Evolutionary conservation across 2,329 filamentous ascomycete genomes (phyloP), one percentile per base, ranked within the genome.

Genomic region (Cryphonectria radicalis): DNA sequence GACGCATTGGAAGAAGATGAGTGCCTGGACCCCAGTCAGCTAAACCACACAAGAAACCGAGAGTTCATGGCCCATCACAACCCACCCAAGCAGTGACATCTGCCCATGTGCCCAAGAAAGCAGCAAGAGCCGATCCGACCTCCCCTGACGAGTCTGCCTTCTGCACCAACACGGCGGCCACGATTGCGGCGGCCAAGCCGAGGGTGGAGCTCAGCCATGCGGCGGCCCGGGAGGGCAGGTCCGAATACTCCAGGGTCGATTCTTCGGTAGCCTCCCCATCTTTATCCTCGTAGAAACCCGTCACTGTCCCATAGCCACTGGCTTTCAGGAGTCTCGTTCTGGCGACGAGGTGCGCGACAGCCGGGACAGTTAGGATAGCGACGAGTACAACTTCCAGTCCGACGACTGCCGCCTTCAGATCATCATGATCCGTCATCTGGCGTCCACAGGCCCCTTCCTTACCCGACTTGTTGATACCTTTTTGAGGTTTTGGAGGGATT

Each of bases 261-360:
- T 78, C 75, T 63, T 78, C 76, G 19, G 79, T 81, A 25, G 79
- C 78, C 65, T 76, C 73, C 25, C 80, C 79, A 67, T 81, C 79
- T 10, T 63, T 32, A 65, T 78, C 79, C 70, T 78, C 74, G 66
- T 78, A 81, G 43, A 77, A 73, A 28, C 74, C 74, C 25, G 74
- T 73, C 11, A 78, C 53, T 10, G 67, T 73, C 25, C 73, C 73
- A 59, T 78, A 77, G 1, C 72, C 74, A 17, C 70, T 69, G 7
- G 25, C 67, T 70, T 46, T 76, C 69, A 40, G 60, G 22, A 40
- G 63, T n/a, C 8, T 72, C 69, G 68, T 68, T 68, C 62, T 67
- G 66, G 70, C 59, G 71, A 66, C 40, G 46, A 62, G 71, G 28
- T 76, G 71, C 13, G 40, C 60, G 46, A 75, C 40, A 46, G 75